Conservation (phyloP, 2,329 filamentous ascomycete species). For the Cladosporium sphaerospermum region DNA sequence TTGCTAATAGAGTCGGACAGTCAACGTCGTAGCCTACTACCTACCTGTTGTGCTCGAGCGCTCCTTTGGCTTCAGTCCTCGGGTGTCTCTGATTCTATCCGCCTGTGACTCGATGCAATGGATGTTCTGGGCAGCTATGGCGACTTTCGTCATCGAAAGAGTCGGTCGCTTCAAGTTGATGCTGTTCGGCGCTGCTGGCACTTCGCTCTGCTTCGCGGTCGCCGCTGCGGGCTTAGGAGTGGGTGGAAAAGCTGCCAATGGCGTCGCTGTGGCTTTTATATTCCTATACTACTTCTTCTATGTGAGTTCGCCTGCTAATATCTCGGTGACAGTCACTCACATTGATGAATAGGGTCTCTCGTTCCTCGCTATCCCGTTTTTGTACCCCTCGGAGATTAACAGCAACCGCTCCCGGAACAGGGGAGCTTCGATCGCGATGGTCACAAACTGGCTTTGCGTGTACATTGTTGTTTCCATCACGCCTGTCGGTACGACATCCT, state of each 20-base stretch:
- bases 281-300: conserved; percentile 17
- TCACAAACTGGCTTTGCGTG: conserved; percentile 15
- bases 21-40: conserved; percentile 13
- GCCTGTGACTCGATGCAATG: conserved; percentile 14
- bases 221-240: conserved; percentile 13
- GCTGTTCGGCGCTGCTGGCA: conserved; percentile 14
- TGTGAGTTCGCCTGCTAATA: conserved; percentile 1
- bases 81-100: conserved; percentile 14
- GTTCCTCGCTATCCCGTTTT: conserved; percentile 14
- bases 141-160: conserved; percentile 12
- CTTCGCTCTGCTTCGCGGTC: conserved; percentile 14
- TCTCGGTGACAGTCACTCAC: not conserved
- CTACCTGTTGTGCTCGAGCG: conserved; percentile 14
- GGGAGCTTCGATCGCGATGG: conserved; percentile 15
- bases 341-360: conserved; percentile 9
- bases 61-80: conserved; percentile 15
- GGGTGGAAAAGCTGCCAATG: conserved; percentile 10
- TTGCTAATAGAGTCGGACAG: not conserved
- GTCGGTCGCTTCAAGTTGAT: conserved; percentile 15
- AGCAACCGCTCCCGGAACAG: conserved; percentile 12
- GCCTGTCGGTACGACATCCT: conserved; percentile 12
- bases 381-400: conserved; percentile 17
- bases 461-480: conserved; percentile 16
- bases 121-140: conserved; percentile 15
- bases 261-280: conserved; percentile 15